Evolutionary conservation across 2,329 filamentous ascomycete genomes (phyloP).

Genomic region (Trichophyton rubrum): DNA sequence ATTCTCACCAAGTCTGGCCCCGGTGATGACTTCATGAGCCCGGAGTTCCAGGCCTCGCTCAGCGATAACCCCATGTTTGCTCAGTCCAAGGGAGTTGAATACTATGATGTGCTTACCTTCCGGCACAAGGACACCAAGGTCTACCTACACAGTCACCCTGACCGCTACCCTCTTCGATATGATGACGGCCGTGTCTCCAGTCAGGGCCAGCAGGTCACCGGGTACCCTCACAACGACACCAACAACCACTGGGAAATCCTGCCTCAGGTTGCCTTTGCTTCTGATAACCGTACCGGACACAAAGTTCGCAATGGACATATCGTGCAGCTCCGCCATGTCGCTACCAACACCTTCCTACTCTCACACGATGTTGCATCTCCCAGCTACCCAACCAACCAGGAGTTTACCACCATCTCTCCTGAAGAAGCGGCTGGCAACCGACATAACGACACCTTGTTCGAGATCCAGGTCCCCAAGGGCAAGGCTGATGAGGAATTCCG

Average conservation of each 20-base stretch:
- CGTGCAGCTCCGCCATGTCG: constrained; percentile 73
- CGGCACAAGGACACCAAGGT: constrained; percentile 96
- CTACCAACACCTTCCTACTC: constrained; percentile 73
- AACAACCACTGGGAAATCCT: constrained; percentile 98
- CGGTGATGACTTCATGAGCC: constrained; percentile 97
- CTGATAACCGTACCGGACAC: constrained; percentile 47
- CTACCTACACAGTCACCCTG: constrained; percentile 85
- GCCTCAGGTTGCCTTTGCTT: constrained; percentile 44
- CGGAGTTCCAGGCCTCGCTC: constrained; percentile 93
- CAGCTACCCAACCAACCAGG: constrained; percentile 93
- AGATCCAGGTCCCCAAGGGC: constrained; percentile 77
- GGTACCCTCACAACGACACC: constrained; percentile 95
- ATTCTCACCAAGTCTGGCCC: constrained; percentile 80
- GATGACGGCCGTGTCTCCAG: constrained; percentile 95
- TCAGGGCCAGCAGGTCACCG: constrained; percentile 95
- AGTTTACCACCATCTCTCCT: constrained; percentile 72
- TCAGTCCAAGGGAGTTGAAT: constrained; percentile 74
- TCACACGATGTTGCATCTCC: constrained; percentile 96
- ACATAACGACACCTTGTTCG: constrained; percentile 82
- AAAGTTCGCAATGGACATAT: constrained; percentile 71
- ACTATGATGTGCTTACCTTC: constrained; percentile 76
- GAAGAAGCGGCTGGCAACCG: constrained; percentile 63
- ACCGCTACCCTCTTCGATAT: constrained; percentile 83
- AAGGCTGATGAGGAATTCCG: constrained; percentile 76
- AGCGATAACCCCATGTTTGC: constrained; percentile 88